Evolutionary conservation across 2,329 filamentous ascomycete species (phyloP).

Genomic region (Didymella pomorum): DNA sequence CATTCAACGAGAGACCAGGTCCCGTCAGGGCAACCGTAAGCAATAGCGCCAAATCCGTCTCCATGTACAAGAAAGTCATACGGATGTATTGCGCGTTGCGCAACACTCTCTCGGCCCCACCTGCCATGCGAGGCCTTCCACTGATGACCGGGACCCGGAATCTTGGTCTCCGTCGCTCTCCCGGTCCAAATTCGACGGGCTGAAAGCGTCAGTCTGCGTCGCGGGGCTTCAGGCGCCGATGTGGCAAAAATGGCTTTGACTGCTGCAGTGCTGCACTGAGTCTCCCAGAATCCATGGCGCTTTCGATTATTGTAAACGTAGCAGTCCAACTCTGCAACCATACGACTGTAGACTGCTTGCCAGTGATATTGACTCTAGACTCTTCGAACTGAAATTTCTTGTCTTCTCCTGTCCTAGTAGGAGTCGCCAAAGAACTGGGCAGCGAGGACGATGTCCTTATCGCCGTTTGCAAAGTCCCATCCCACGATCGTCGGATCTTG

Average conservation of each 20-base stretch:
- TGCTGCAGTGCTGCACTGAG: neutral
- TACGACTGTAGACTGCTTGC: no score
- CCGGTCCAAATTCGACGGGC: constrained; percentile 7
- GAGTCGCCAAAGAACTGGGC: constrained; percentile 75
- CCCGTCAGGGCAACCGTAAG: neutral
- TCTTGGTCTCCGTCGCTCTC: neutral
- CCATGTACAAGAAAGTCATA: neutral
- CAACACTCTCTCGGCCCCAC: constrained; percentile 1
- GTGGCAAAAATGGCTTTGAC: neutral
- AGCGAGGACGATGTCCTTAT: constrained; percentile 79
- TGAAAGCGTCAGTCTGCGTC: neutral
- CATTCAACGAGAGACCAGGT: neutral
- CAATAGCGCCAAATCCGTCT: neutral
- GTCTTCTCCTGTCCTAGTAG: constrained; percentile 17
- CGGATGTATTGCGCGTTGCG: neutral
- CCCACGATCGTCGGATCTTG: constrained; percentile 92
- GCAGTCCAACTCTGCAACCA: neutral
- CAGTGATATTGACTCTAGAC: neutral
- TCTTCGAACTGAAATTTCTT: neutral
- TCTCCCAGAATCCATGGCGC: no score
- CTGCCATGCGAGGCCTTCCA: neutral
- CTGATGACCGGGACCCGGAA: constrained; percentile 10
- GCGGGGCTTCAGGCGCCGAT: neutral
- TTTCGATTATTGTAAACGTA: no score
- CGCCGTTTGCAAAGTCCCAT: constrained; percentile 95